Base-by-base conservation (phyloP, 768 basidiomycete genomes). In the Mycena chlorophos region DNA sequence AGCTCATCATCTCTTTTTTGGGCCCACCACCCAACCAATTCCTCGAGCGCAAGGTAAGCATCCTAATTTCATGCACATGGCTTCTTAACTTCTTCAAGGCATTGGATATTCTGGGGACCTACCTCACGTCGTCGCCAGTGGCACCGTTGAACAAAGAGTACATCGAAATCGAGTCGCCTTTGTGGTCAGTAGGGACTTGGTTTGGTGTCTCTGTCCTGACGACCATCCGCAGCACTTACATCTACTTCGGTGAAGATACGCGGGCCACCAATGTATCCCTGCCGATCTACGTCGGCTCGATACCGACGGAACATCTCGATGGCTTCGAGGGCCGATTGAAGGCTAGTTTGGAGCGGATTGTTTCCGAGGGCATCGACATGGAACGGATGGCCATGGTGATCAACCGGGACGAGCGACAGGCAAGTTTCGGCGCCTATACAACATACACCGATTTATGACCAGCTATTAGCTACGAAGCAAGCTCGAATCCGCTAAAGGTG, bases 71-170 rank as follows among this genome's bases (percentile, higher is more conserved):
- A 16, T 30, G 31, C 12, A 16, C 19, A 30, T 12, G 46, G 37
- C 30, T 48, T 56, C 19, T 42, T 57, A 22, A 37, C 40, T 40
- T 17, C 29, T 56, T 54, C 46, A 56, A 91, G 84, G 96, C 95
- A 16, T 66, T 98, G 53, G 92, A 96, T 55, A 75, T 97, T 47
- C 74, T 99, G 20, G 82, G 85, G n/a, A 82, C 82, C 25, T 99
- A 99, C 67, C 76, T 99, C 25, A 94, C 94, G 31, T 91, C 91
- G 17, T 91, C 89, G 30, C 74, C 89, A 2, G 86, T 84, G 19
- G 88, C 91, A 14, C 90, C 90, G 43, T 70, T 93, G 56, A 91
- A 88, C 65, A 97, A 95, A 71, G 91, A 94, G 70, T 97, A 89
- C 58, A 80, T 98, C 38, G 97, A 99, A 71, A 89, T 88, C 49